phyloP scores from a whole-genome alignment of 108 stramenopile species.

The Epithemia pelagica region DNA sequence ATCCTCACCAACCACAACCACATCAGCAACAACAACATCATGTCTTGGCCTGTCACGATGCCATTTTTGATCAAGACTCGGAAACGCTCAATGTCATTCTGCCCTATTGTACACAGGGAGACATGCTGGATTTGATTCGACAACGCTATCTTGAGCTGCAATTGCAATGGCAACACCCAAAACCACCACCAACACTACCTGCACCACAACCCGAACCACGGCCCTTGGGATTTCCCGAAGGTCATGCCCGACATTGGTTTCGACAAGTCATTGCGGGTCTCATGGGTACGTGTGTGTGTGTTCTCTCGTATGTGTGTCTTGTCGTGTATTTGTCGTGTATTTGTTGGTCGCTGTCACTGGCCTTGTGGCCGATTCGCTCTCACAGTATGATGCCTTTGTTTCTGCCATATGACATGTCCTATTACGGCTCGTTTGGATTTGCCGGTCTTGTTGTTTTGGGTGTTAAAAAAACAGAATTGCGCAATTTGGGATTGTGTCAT shows the following conservation, averaged over 20 bases:
- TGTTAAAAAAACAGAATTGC: constrained; percentile 24
- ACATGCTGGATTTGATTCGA: constrained; percentile 46
- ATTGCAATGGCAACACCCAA: too few species aligned
- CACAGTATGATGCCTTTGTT: not conserved
- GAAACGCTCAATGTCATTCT: constrained; percentile 49
- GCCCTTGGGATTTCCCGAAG: constrained; percentile 34
- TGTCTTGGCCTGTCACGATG: constrained; percentile 25
- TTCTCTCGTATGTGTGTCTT: not conserved
- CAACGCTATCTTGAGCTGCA: too few species aligned
- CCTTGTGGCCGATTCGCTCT: too few species aligned
- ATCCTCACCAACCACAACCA: not conserved
- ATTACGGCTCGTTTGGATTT: too few species aligned
- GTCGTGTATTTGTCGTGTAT: not conserved
- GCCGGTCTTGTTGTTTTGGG: too few species aligned
- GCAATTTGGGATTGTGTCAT: constrained; percentile 64
- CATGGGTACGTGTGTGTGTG: not conserved
- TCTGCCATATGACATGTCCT: too few species aligned
- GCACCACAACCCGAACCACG: too few species aligned
- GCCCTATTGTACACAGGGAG: constrained; percentile 52
- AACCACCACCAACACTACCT: too few species aligned
- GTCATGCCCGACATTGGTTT: constrained; percentile 47
- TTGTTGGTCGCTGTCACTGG: not conserved
- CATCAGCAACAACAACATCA: constrained; percentile 1
- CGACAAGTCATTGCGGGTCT: constrained; percentile 58
- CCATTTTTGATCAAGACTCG: constrained; percentile 46